These are phyloP conservation scores for Podospora comata DNA, from an alignment of 495 filamentous ascomycete species.

Conservation along the genomic window DNA sequence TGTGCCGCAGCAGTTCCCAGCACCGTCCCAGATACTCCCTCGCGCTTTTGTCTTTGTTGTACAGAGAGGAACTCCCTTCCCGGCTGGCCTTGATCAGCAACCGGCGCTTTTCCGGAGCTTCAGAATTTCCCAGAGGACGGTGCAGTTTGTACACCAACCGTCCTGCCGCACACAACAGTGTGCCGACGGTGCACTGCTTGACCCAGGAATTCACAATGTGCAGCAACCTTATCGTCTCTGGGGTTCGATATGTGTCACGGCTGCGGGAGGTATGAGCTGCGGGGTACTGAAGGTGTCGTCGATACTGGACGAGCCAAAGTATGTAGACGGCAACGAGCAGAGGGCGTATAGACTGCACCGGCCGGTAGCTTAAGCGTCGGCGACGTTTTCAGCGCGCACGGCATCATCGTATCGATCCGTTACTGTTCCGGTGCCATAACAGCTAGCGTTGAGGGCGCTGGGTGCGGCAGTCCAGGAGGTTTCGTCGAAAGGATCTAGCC, in stretches of 20 bases:
- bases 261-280: constrained; percentile 21
- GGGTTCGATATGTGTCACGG: constrained; percentile 22
- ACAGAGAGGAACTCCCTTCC: background rate
- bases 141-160: background rate
- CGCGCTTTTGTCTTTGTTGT: background rate
- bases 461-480: constrained; percentile 9
- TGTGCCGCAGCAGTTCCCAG: background rate
- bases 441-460: constrained; percentile 20
- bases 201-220: constrained; percentile 2
- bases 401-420: constrained; percentile 48
- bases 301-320: background rate
- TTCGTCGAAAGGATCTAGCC: constrained; percentile 11
- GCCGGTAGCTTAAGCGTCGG: constrained; percentile 27
- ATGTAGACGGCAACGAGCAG: constrained; percentile 10
- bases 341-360: constrained; percentile 18
- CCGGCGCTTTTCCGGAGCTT: background rate
- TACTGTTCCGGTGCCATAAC: constrained; percentile 27
- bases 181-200: background rate
- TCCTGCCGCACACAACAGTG: background rate
- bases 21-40: background rate
- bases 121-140: background rate
- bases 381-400: constrained; percentile 36
- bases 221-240: constrained; percentile 18
- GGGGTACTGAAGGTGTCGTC: constrained; percentile 21
- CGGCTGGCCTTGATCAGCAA: background rate